Evolutionary conservation across 345 rosid genomes (phyloP).

Genomic region (Populus euphratica): DNA sequence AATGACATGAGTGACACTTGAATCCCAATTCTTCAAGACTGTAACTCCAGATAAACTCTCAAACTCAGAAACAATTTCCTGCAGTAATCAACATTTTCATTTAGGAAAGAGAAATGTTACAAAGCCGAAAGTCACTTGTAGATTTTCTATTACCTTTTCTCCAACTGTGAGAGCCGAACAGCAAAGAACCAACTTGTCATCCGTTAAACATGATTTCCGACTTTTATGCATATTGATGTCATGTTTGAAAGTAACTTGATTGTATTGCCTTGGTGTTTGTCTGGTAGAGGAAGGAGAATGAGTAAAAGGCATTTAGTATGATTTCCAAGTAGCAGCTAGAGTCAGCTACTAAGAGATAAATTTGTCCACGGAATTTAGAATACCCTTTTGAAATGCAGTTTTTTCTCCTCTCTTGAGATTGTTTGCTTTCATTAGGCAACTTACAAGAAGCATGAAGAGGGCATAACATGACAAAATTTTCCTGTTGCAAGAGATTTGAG

Average conservation of each 20-base stretch:
- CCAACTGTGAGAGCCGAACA: constrained; percentile 71
- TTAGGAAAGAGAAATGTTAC: not conserved
- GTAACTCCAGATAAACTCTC: constrained; percentile 47
- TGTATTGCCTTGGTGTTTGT: constrained; percentile 16
- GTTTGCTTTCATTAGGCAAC: constrained; percentile 55
- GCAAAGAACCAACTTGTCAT: constrained; percentile 57
- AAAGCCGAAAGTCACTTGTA: not conserved
- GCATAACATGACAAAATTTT: constrained; percentile 81
- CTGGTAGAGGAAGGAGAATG: constrained; percentile 33
- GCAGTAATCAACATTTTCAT: constrained; percentile 25
- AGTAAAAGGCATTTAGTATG: not conserved
- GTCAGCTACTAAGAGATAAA: too few relatives aligned
- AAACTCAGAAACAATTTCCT: constrained; percentile 63
- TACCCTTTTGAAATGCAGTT: constrained; percentile 45
- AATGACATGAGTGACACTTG: constrained; percentile 68
- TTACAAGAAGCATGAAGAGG: constrained; percentile 66
- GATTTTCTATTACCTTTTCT: constrained; percentile 51
- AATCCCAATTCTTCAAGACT: constrained; percentile 63
- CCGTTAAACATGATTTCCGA: constrained; percentile 28
- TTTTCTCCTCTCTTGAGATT: constrained; percentile 29
- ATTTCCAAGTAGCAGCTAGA: not conserved
- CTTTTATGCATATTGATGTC: constrained; percentile 21
- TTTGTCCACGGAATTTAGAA: not conserved
- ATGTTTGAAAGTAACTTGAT: constrained; percentile 29
- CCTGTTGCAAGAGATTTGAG: constrained; percentile 37